These are phyloP conservation scores for Diatrype stigma DNA, from an alignment of 2,329 filamentous ascomycete species.

Conservation along the genomic window DNA sequence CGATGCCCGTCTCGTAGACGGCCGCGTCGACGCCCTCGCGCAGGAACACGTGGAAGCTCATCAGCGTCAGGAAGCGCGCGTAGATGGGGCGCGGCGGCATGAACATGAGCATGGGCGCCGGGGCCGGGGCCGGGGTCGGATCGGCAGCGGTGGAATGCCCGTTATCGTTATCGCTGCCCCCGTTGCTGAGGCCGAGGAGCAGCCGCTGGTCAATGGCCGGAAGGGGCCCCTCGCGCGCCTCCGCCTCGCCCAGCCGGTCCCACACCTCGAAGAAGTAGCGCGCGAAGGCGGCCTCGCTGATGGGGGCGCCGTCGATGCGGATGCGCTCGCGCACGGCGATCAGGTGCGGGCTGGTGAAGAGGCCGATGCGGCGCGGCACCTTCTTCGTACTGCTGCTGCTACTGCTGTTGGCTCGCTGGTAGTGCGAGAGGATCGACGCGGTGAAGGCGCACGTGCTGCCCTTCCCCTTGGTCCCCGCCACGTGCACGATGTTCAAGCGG, in stretches of 20 bases:
- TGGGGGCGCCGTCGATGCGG: constrained; percentile 54
- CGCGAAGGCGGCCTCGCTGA: constrained; percentile 56
- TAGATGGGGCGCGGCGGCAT: constrained; percentile 49
- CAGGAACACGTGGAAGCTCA: constrained; percentile 53
- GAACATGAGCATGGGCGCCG: constrained; percentile 17
- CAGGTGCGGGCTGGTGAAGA: constrained; percentile 68
- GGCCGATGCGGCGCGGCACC: constrained; percentile 49
- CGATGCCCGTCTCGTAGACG: constrained; percentile 41
- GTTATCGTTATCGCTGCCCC: too few relatives aligned
- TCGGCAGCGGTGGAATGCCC: too few relatives aligned
- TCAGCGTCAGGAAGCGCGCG: constrained; percentile 59
- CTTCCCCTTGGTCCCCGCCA: constrained; percentile 75
- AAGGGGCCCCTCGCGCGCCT: too few relatives aligned
- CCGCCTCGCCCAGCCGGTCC: constrained; percentile 51
- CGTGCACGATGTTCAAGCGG: constrained; percentile 63
- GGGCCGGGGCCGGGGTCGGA: constrained; percentile 26
- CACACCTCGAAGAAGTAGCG: constrained; percentile 66
- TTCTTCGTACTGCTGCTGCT: too few relatives aligned
- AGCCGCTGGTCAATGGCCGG: too few relatives aligned
- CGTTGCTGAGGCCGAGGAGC: too few relatives aligned
- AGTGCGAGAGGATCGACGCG: constrained; percentile 55
- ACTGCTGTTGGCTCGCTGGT: constrained; percentile 30
- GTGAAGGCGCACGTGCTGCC: constrained; percentile 68
- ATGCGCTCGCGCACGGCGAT: constrained; percentile 65
- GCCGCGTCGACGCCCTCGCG: constrained; percentile 39